Conservation (phyloP, 2,329 filamentous ascomycete genomes). For the Nannizziopsis barbatae region DNA sequence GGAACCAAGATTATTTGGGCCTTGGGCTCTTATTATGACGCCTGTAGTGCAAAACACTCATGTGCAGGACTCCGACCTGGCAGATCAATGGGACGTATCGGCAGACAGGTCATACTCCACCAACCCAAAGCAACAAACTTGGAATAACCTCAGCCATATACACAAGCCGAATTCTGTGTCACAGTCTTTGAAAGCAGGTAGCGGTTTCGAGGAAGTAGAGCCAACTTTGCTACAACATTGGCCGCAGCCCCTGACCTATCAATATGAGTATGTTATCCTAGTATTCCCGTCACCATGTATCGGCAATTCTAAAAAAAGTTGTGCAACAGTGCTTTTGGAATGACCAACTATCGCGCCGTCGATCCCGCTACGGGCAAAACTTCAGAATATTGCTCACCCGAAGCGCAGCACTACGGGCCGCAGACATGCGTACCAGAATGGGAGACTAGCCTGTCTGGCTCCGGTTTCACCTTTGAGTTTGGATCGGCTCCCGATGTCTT, state of each 20-base stretch:
- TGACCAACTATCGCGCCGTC: neutral
- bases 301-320: slow-evolving; percentile 6
- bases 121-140: neutral
- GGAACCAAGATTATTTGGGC: neutral
- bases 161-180: neutral
- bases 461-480: neutral
- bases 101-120: neutral
- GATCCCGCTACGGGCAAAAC: neutral
- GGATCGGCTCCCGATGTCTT: neutral
- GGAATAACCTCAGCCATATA: neutral
- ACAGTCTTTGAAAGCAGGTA: neutral
- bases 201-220: neutral
- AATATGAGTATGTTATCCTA: slow-evolving; percentile 6
- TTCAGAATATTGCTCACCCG: neutral
- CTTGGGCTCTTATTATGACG: slow-evolving; percentile 3
- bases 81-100: slow-evolving; percentile 2
- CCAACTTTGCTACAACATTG: neutral
- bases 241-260: neutral
- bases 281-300: neutral
- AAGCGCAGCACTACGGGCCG: neutral
- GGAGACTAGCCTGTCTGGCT: neutral
- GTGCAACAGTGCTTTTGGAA: neutral
- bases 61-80: slow-evolving; percentile 3
- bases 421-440: neutral
- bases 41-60: slow-evolving; percentile 1